Base-by-base conservation (phyloP, 1,284 basidiomycete species). In the Ceratobasidium sp. region DNA sequence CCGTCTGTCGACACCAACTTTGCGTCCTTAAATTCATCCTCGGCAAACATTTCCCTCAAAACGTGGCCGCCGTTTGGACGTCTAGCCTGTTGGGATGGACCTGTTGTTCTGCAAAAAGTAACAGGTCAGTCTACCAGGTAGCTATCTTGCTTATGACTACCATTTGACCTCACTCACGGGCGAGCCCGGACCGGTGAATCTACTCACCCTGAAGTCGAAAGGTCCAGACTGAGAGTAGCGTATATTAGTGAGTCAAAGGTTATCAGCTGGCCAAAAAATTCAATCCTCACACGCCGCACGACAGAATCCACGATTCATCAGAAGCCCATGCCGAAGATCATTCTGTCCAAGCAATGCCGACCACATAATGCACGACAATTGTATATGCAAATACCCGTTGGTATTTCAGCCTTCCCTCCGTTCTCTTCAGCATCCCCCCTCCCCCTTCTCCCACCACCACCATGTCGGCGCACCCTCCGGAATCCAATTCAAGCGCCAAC, bases 91-190 rank as follows among this genome's bases (percentile, higher is more conserved):
- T n/a, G n/a, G n/a, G n/a, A n/a, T n/a, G n/a, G n/a, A n/a, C n/a
- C n/a, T n/a, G n/a, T n/a, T n/a, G n/a, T n/a, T n/a, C n/a, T n/a
- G n/a, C n/a, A n/a, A n/a, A n/a, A n/a, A n/a, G n/a, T n/a, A n/a
- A n/a, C n/a, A n/a, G n/a, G n/a, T n/a, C n/a, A n/a, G n/a, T n/a
- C n/a, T n/a, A n/a, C n/a, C n/a, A n/a, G n/a, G n/a, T n/a, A n/a
- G n/a, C n/a, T n/a, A n/a, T n/a, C 51, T 71, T 33, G 39, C 26
- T 20, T 17, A 45, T 60, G 68, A 71, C 68, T 71, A 71, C 51
- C 17, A 58, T 60, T 71, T 71, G 53, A 71, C 68, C 33, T 58
- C 68, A 71, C 26, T 26, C 47, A 7, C 53, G 54, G 68, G 26
- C 31, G 31, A 60, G 26, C 54, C 31, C 68, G 68, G 68, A 60